Conservation (phyloP, 2,329 filamentous ascomycete species). For the Neopestalotiopsis clavispora region DNA sequence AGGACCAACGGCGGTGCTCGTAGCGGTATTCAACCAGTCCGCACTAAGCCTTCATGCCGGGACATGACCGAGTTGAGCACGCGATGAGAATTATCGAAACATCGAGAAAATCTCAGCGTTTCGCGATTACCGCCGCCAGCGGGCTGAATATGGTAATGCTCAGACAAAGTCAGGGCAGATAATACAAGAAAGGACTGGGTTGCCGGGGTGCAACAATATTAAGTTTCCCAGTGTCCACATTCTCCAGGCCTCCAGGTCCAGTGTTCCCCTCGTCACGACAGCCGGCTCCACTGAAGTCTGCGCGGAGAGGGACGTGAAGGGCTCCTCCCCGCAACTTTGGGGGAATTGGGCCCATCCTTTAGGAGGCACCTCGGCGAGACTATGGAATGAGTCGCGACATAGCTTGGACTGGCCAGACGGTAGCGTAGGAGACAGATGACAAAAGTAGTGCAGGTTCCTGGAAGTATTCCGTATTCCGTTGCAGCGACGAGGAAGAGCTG, state of each 20-base stretch:
- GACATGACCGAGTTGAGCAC: not conserved
- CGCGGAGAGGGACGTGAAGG: not conserved
- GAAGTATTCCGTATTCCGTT: not conserved
- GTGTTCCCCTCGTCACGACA: not conserved
- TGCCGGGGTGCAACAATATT: no score
- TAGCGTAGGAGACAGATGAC: not conserved
- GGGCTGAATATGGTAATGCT: no score
- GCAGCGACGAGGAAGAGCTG: no score
- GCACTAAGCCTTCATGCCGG: not conserved
- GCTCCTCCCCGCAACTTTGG: slow-evolving; percentile 6
- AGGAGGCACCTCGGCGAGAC: slow-evolving; percentile 11
- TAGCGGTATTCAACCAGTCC: not conserved
- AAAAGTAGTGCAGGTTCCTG: not conserved
- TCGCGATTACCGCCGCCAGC: not conserved
- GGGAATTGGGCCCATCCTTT: not conserved
- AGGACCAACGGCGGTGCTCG: not conserved
- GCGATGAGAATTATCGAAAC: not conserved
- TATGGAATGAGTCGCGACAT: not conserved
- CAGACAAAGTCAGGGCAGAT: no score
- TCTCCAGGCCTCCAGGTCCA: not conserved
- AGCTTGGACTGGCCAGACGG: not conserved
- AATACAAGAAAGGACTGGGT: no score
- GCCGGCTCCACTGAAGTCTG: not conserved
- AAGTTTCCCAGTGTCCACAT: no score
- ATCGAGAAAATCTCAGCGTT: not conserved